A percentile compares a stretch with the other conserved stretches of the same genome.
phyloP scores from a whole-genome alignment of 108 stramenopile species.

The Nitzschia sp. region DNA sequence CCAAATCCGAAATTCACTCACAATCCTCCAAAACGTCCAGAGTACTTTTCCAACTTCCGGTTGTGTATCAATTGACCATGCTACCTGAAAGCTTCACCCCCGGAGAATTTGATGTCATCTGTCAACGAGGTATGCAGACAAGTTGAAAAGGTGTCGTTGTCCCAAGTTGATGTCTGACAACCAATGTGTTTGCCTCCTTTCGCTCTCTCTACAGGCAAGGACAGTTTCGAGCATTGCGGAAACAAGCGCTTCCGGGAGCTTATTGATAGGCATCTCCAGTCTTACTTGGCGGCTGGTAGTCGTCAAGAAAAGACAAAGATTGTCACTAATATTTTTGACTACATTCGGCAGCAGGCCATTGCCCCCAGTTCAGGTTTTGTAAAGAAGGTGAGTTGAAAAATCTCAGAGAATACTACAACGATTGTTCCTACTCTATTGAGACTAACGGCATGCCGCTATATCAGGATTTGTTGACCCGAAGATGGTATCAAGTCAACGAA shows the following conservation, averaged over 20 bases:
- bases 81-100: conserved; percentile 20
- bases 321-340: conserved; percentile 18
- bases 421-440: neutral
- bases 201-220: neutral
- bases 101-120: conserved; percentile 25
- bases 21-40: neutral
- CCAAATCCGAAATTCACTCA: no score
- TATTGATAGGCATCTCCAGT: conserved; percentile 22
- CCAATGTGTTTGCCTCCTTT: neutral
- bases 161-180: neutral
- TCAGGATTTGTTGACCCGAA: conserved; percentile 21
- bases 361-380: conserved; percentile 20
- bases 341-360: neutral
- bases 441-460: neutral
- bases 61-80: neutral
- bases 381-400: conserved; percentile 11
- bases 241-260: conserved; percentile 32
- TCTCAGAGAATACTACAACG: neutral
- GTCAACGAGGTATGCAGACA: conserved; percentile 22
- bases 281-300: conserved; percentile 18
- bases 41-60: neutral
- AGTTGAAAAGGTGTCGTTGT: neutral
- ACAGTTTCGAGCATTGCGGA: conserved; percentile 16
- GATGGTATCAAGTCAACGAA: conserved; percentile 26
- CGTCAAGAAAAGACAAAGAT: conserved; percentile 28